phyloP scores from a whole-genome alignment of 257 asterid species.

The Solanum dulcamara region DNA sequence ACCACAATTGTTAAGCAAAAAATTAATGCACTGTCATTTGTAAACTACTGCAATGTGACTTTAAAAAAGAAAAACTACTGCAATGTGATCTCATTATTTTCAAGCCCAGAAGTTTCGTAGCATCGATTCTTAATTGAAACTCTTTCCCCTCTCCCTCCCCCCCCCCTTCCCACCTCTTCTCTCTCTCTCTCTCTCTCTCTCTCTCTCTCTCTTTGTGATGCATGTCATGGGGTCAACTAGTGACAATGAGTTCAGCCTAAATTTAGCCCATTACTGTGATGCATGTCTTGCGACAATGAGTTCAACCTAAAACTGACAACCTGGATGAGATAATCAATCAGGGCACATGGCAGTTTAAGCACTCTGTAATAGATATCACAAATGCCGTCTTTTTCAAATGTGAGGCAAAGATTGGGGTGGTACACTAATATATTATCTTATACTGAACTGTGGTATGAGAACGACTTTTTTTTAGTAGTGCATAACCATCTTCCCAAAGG shows the following conservation, averaged over 20 bases:
- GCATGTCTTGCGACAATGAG: neutral
- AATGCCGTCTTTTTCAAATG: neutral
- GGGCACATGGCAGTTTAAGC: neutral
- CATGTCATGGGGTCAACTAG: neutral
- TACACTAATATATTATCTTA: neutral
- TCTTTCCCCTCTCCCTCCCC: neutral
- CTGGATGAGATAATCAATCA: neutral
- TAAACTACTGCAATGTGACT: neutral
- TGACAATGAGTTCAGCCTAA: neutral
- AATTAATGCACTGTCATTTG: neutral
- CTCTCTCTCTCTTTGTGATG: too few relatives aligned
- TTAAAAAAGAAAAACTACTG: too few relatives aligned
- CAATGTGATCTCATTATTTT: neutral
- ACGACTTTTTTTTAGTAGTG: neutral
- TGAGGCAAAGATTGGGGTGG: neutral
- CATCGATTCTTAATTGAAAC: neutral
- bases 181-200: neutral
- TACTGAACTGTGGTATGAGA: neutral
- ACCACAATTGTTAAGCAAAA: neutral
- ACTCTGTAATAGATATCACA: neutral
- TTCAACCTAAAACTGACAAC: neutral
- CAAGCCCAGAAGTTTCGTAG: neutral
- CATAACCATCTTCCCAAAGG: neutral
- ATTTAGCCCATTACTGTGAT: neutral
- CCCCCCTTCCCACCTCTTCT: too few relatives aligned